Conservation (phyloP, 2,329 filamentous ascomycete genomes). For the Westerdykella aurantiaca region DNA sequence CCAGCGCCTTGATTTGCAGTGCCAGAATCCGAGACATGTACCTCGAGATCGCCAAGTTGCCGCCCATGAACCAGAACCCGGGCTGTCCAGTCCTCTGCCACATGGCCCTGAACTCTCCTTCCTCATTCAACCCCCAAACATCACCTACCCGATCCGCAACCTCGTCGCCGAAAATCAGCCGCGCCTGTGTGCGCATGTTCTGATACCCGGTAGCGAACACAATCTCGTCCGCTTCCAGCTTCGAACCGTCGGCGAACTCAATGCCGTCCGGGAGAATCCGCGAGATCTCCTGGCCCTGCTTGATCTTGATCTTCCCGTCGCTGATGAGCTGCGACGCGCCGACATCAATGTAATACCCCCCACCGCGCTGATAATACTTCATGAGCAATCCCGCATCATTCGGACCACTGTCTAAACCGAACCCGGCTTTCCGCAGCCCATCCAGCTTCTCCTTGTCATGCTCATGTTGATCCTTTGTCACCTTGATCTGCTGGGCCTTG, state of each 20-base stretch:
- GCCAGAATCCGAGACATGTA: constrained; percentile 47
- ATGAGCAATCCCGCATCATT: constrained; percentile 28
- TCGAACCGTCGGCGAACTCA: constrained; percentile 40
- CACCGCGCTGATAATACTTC: constrained; percentile 40
- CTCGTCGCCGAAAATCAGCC: constrained; percentile 38
- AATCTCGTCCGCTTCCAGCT: constrained; percentile 43
- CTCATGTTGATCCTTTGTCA: constrained; percentile 23
- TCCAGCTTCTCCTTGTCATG: constrained; percentile 37
- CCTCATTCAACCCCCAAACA: constrained; percentile 43
- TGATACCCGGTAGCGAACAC: constrained; percentile 46
- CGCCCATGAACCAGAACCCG: constrained; percentile 43
- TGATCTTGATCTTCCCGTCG: constrained; percentile 43
- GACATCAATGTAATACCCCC: constrained; percentile 47
- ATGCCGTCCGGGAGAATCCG: constrained; percentile 38
- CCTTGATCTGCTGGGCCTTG: constrained; percentile 24
- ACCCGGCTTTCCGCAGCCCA: constrained; percentile 40
- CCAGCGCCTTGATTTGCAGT: constrained; percentile 43
- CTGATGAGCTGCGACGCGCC: constrained; percentile 41
- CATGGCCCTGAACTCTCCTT: constrained; percentile 44
- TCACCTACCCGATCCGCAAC: constrained; percentile 40
- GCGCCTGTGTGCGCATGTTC: constrained; percentile 39
- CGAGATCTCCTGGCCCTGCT: constrained; percentile 34
- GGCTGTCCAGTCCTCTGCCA: constrained; percentile 34
- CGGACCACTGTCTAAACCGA: constrained; percentile 34
- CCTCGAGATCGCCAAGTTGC: constrained; percentile 38